Evolutionary conservation across 169 alveolate genomes (phyloP).

Genomic region (Eimeria praecox): DNA sequence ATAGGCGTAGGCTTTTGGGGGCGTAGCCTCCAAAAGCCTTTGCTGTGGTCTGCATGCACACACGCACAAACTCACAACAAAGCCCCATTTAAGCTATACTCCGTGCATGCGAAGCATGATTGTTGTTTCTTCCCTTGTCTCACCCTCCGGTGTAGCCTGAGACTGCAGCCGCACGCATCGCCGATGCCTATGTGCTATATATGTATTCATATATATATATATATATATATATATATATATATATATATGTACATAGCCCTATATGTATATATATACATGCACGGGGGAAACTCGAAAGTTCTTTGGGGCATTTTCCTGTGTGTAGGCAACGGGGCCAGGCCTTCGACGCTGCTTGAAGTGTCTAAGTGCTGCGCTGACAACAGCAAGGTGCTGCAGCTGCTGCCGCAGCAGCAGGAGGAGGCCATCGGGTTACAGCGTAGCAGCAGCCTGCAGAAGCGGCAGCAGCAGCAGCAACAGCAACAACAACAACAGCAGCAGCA

Average conservation of each 20-base stretch:
- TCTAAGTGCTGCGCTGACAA: slow-evolving; percentile 46
- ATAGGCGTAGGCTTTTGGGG: too few species aligned
- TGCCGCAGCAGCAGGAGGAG: slow-evolving; percentile 33
- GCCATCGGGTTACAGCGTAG: not conserved
- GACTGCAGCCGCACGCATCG: too few species aligned
- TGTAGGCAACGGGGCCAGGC: slow-evolving; percentile 47
- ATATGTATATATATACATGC: not conserved
- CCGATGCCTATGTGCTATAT: too few species aligned
- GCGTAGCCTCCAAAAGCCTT: too few species aligned
- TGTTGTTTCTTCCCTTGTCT: too few species aligned
- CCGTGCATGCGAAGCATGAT: too few species aligned
- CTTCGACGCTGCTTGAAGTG: slow-evolving; percentile 13
- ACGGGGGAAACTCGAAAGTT: not conserved
- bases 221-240: not conserved
- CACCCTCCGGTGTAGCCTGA: too few species aligned
- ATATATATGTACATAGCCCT: not conserved
- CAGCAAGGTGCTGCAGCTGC: slow-evolving; percentile 27
- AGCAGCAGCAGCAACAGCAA: slow-evolving; percentile 3
- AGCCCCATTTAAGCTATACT: too few species aligned
- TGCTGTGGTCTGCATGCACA: too few species aligned
- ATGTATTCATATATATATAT: not conserved
- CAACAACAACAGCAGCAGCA: not conserved
- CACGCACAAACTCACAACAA: too few species aligned
- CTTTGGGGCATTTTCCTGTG: not conserved
- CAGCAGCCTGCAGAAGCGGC: not conserved